phyloP scores from a whole-genome alignment of 2,329 filamentous ascomycete species.

The Botryotinia convoluta region DNA sequence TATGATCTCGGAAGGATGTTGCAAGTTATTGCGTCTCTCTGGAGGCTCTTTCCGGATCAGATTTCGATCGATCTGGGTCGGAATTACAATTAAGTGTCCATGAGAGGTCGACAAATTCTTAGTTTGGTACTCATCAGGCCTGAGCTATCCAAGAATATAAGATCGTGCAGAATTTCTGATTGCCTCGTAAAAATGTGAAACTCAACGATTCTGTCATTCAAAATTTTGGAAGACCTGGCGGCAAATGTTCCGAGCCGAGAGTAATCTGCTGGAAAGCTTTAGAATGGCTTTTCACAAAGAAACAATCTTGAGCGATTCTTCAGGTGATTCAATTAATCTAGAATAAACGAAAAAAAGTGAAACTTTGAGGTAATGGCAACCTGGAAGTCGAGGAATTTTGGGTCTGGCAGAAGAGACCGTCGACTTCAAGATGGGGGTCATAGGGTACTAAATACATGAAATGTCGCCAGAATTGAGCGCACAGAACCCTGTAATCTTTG shows the following conservation, averaged over 20 bases:
- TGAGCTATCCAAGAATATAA: neutral
- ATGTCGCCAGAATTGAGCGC: neutral
- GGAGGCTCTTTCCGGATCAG: neutral
- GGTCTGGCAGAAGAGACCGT: neutral
- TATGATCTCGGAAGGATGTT: neutral
- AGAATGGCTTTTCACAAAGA: neutral
- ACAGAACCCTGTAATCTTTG: accelerated
- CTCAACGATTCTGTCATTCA: neutral
- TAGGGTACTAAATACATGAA: neutral
- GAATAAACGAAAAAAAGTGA: accelerated
- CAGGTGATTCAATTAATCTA: neutral
- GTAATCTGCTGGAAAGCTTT: neutral
- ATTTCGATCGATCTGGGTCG: neutral
- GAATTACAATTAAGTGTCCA: neutral
- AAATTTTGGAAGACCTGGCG: neutral
- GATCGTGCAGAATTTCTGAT: no score
- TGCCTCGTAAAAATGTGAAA: neutral
- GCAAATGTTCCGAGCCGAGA: neutral
- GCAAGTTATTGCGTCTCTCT: neutral
- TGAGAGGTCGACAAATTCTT: neutral
- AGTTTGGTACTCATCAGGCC: neutral
- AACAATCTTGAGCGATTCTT: accelerated
- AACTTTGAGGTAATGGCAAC: neutral
- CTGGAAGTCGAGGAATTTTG: neutral
- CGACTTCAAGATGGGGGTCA: neutral